phyloP scores from a whole-genome alignment of 441 rosid genomes.

The Geranium incanum region DNA sequence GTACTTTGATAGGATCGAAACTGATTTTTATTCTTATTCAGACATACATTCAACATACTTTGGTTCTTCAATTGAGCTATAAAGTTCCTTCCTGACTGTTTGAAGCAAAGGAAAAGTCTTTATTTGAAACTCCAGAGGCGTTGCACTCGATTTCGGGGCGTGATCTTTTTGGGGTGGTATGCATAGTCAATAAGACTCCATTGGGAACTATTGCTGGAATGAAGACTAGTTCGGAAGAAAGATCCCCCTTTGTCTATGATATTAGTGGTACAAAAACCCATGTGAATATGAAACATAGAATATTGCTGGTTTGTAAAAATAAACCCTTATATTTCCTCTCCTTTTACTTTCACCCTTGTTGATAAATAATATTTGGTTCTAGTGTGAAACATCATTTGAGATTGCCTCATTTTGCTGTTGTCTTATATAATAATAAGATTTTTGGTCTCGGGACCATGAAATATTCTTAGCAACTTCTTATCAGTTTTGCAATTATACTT shows the following conservation, averaged over 20 bases:
- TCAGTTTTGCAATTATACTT: not conserved
- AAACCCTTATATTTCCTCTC: slow-evolving; percentile 20
- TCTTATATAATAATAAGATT: not conserved
- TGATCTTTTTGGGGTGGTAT: too few relatives aligned
- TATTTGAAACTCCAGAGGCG: too few relatives aligned
- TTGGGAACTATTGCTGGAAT: slow-evolving; percentile 69
- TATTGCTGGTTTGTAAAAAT: slow-evolving; percentile 67
- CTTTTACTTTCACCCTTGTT: slow-evolving; percentile 9
- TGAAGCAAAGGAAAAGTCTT: too few relatives aligned
- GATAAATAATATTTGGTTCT: slow-evolving; percentile 14
- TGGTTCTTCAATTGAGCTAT: too few relatives aligned
- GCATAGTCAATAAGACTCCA: slow-evolving; percentile 26
- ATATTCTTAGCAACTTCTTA: slow-evolving; percentile 5
- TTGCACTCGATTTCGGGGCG: too few relatives aligned
- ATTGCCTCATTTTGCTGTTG: slow-evolving; percentile 8
- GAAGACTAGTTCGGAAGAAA: slow-evolving; percentile 69
- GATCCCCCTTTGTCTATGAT: slow-evolving; percentile 70
- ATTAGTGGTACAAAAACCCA: slow-evolving; percentile 71
- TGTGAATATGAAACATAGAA: slow-evolving; percentile 79
- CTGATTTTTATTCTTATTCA: too few relatives aligned
- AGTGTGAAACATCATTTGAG: slow-evolving; percentile 6
- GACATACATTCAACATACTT: too few relatives aligned
- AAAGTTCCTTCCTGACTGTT: too few relatives aligned
- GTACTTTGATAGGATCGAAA: too few relatives aligned
- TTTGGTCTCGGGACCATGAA: not conserved